A percentile compares a stretch with the other conserved stretches of the same genome.
Evolutionary conservation across 306 rosid species (phyloP).

Genomic region (Luffa acutangula): DNA sequence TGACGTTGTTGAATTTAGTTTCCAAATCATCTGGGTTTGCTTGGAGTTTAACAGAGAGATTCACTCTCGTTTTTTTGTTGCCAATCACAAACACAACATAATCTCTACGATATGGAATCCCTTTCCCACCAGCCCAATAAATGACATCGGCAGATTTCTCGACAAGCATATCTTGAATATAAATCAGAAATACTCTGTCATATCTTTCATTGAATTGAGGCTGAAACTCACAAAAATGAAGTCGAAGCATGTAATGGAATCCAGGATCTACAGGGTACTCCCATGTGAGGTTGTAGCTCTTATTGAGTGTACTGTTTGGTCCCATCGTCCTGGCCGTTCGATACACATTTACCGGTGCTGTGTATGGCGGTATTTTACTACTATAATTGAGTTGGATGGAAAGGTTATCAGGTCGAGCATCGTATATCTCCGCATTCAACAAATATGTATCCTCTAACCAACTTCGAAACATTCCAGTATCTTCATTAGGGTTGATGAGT

Average conservation of each 20-base stretch:
- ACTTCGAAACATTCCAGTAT: constrained; percentile 11
- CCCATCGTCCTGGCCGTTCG: neutral
- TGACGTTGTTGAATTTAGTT: neutral
- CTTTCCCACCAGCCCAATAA: neutral
- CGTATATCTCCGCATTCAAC: neutral
- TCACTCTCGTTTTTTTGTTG: neutral
- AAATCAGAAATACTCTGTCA: constrained; percentile 11
- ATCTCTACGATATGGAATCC: constrained; percentile 1
- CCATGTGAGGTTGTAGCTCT: constrained; percentile 21
- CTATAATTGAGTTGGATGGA: neutral
- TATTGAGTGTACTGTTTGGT: neutral
- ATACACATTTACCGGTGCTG: constrained; percentile 13
- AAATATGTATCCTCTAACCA: neutral
- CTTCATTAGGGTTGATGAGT: rapidly evolving
- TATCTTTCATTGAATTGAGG: rapidly evolving
- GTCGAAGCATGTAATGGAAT: constrained; percentile 15
- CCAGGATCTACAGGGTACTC: constrained; percentile 13
- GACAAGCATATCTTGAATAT: constrained; percentile 16
- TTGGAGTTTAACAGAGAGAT: constrained; percentile 16
- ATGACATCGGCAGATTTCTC: constrained; percentile 1
- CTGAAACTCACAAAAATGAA: constrained; percentile 21
- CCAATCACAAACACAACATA: neutral
- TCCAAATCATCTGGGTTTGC: neutral
- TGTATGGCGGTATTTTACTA: neutral
- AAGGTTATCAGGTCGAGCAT: neutral